Evolutionary conservation across 805 yeast genomes (phyloP).

Genomic region (Yarrowia hollandica): DNA sequence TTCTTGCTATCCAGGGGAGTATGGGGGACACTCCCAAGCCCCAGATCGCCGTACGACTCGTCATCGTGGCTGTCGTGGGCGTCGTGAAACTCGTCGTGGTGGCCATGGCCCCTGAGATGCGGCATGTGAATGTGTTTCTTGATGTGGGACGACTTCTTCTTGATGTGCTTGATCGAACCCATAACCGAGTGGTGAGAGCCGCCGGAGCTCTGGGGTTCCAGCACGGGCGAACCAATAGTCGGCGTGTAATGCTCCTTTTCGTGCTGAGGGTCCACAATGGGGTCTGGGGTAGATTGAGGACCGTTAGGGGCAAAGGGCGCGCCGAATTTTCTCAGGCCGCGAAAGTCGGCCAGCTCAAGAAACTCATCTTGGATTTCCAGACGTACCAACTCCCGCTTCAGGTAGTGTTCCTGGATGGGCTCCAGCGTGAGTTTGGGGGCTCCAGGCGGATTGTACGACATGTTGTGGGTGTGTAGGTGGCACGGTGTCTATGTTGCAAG

Average conservation of each 20-base stretch:
- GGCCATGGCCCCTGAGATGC: not conserved
- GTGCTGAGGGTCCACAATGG: not conserved
- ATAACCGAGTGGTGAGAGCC: not conserved
- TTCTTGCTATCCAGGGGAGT: too few relatives aligned
- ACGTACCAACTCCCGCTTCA: constrained; percentile 76
- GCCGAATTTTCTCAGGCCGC: constrained; percentile 70
- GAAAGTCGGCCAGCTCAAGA: constrained; percentile 55
- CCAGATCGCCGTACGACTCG: not conserved
- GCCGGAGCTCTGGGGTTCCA: constrained; percentile 15
- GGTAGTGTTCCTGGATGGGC: constrained; percentile 72
- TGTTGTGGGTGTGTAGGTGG: not conserved
- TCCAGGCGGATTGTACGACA: not conserved
- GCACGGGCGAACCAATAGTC: not conserved
- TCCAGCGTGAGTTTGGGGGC: not conserved
- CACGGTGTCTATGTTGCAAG: not conserved
- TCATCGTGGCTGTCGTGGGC: too few relatives aligned
- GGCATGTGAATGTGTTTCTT: constrained; percentile 16
- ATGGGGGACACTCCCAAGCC: not conserved
- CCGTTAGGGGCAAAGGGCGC: constrained; percentile 56
- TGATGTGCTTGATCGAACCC: not conserved
- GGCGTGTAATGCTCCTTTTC: constrained; percentile 7
- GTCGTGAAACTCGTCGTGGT: not conserved
- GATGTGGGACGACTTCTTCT: not conserved
- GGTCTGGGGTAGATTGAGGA: not conserved
- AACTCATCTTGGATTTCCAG: constrained; percentile 65